These are phyloP conservation scores for Suillus plorans DNA, from an alignment of 768 basidiomycete genomes.

Conservation along the genomic window DNA sequence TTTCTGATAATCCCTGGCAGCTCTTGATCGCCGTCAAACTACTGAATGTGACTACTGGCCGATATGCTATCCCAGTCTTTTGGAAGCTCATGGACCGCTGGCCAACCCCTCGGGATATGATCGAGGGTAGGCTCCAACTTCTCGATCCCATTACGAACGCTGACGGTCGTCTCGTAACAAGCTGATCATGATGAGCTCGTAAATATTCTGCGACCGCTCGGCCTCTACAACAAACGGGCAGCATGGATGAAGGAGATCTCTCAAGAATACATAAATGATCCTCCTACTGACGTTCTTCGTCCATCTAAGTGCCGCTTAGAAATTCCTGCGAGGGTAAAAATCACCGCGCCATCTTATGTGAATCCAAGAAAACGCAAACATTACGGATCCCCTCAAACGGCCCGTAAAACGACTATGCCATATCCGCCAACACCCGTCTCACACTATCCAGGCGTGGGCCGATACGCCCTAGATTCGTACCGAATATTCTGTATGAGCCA, in stretches of 20 bases:
- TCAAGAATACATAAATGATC: conserved; percentile 46
- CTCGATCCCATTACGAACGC: not conserved
- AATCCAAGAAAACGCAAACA: not conserved
- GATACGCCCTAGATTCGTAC: conserved; percentile 75
- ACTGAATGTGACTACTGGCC: conserved; percentile 69
- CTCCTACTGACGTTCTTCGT: conserved; percentile 34
- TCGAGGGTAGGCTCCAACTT: conserved; percentile 44
- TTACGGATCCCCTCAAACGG: not conserved
- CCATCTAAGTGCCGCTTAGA: conserved; percentile 21
- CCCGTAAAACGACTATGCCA: not conserved
- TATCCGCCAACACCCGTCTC: conserved; percentile 53
- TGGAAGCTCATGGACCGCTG: conserved; percentile 55
- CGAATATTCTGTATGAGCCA: conserved; percentile 57
- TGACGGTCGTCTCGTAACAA: conserved; percentile 18
- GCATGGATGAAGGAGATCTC: conserved; percentile 57
- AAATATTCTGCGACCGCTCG: conserved; percentile 50
- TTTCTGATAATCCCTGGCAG: conserved; percentile 65
- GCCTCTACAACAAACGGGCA: conserved; percentile 58
- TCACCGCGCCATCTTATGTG: not conserved
- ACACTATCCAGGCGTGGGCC: conserved; percentile 63
- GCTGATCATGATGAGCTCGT: conserved; percentile 46
- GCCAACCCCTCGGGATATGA: conserved; percentile 55
- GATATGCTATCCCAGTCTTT: conserved; percentile 64
- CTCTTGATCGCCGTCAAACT: conserved; percentile 65
- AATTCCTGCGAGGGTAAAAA: not conserved